These are phyloP conservation scores for Tolypocladium tundrense DNA, from an alignment of 2,329 filamentous ascomycete species.

Conservation along the genomic window DNA sequence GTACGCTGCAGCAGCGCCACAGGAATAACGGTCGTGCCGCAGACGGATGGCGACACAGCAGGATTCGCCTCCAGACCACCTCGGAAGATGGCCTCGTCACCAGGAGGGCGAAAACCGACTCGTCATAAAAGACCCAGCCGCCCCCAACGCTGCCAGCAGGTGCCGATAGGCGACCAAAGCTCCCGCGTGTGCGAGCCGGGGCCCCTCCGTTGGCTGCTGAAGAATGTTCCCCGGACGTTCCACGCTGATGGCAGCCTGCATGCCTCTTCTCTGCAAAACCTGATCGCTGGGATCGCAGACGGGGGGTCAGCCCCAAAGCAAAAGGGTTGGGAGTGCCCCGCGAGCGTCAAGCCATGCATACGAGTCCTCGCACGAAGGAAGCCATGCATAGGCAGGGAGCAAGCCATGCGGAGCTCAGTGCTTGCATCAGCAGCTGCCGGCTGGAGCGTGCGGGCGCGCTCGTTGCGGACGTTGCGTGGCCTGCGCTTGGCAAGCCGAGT, in stretches of 20 bases:
- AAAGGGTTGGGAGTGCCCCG: background rate
- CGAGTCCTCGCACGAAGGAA: too few relatives aligned
- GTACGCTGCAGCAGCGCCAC: background rate
- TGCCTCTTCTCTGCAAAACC: background rate
- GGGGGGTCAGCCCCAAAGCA: background rate
- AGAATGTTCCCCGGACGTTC: background rate
- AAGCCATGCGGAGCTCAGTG: background rate
- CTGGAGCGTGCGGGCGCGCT: background rate
- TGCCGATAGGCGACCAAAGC: background rate
- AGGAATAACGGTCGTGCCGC: background rate
- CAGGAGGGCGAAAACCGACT: background rate
- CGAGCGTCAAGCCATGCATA: background rate
- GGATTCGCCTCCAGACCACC: background rate
- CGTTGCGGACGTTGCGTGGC: background rate
- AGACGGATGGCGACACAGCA: background rate
- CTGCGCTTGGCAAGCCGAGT: background rate
- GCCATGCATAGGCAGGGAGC: too few relatives aligned
- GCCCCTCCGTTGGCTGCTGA: background rate
- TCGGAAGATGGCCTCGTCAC: background rate
- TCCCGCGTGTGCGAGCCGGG: background rate
- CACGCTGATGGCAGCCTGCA: background rate
- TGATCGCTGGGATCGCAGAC: background rate
- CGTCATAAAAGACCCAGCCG: background rate
- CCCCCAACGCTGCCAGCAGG: background rate
- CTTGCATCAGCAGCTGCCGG: background rate